phyloP scores from a whole-genome alignment of 805 yeast species.

The Nakazawaea siamensis region DNA sequence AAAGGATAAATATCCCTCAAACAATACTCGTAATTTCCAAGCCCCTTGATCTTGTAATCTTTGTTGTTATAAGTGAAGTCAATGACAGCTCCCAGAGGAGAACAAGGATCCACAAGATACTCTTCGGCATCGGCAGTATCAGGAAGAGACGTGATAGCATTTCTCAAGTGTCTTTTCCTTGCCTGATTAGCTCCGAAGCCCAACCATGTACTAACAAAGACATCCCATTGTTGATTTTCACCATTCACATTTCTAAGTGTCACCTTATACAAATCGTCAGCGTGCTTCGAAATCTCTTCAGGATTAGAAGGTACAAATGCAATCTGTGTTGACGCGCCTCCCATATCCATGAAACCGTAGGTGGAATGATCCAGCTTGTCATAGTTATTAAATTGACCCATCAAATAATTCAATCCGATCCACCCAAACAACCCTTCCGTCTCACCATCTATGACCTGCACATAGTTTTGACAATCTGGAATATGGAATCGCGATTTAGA shows the following conservation, averaged over 20 bases:
- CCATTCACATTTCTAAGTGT: constrained; percentile 67
- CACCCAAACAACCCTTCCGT: constrained; percentile 95
- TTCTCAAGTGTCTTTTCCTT: constrained; percentile 58
- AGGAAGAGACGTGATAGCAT: constrained; percentile 37
- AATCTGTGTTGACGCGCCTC: constrained; percentile 95
- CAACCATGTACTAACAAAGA: constrained; percentile 93
- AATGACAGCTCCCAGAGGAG: constrained; percentile 54
- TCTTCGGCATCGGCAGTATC: constrained; percentile 37
- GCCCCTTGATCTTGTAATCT: constrained; percentile 52
- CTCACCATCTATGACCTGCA: constrained; percentile 87
- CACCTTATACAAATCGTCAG: constrained; percentile 65
- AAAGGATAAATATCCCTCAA: constrained; percentile 66
- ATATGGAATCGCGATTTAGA: constrained; percentile 48
- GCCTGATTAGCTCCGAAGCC: constrained; percentile 98
- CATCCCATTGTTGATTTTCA: constrained; percentile 63
- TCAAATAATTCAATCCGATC: constrained; percentile 82
- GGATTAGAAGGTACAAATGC: constrained; percentile 77
- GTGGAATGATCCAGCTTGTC: constrained; percentile 31
- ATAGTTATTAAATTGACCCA: constrained; percentile 52
- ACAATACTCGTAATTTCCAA: constrained; percentile 76
- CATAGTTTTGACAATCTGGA: constrained; percentile 57
- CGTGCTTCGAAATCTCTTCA: constrained; percentile 54
- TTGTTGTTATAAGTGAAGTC: constrained; percentile 39
- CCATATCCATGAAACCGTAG: constrained; percentile 97
- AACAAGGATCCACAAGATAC: constrained; percentile 66